phyloP scores from a whole-genome alignment of 129 eudicot genomes.

The Silybum marianum region DNA sequence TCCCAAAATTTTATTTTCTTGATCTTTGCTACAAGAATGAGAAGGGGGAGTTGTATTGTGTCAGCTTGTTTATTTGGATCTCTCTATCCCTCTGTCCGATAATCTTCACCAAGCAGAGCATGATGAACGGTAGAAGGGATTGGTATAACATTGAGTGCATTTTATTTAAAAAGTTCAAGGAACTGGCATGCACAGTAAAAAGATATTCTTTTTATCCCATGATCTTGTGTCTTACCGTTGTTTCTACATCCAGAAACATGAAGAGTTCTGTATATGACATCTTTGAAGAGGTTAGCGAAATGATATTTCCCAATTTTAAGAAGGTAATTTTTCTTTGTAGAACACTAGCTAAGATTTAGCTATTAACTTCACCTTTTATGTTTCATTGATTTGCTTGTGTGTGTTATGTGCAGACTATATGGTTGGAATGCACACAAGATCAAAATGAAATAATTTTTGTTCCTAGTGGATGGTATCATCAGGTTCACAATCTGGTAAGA shows the following conservation, averaged over 20 bases:
- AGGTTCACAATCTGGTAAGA: conserved; percentile 92
- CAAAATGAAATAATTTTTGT: conserved; percentile 78
- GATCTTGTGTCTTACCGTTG: conserved; percentile 4
- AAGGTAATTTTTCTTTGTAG: conserved; percentile 47
- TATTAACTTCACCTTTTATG: conserved; percentile 2
- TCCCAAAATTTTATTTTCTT: not conserved
- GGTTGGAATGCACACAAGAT: conserved; percentile 94
- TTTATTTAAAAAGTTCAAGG: not conserved
- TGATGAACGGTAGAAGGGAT: not conserved
- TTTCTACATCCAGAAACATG: conserved; percentile 62
- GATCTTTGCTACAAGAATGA: not conserved
- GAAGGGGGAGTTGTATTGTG: not conserved
- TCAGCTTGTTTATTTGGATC: not conserved
- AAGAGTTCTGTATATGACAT: conserved; percentile 71
- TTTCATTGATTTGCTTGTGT: conserved; percentile 7
- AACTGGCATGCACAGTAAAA: not conserved
- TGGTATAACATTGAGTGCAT: not conserved
- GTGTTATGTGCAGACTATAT: conserved; percentile 60
- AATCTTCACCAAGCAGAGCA: not conserved
- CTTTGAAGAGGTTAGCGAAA: conserved; percentile 71
- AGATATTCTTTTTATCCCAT: not conserved
- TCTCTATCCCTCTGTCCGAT: not conserved
- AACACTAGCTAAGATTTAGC: conserved; percentile 2
- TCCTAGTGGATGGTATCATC: conserved; percentile 99
- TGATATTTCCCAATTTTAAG: conserved; percentile 60